phyloP scores from a whole-genome alignment of 2,329 filamentous ascomycete genomes.

The Fusarium sp. region DNA sequence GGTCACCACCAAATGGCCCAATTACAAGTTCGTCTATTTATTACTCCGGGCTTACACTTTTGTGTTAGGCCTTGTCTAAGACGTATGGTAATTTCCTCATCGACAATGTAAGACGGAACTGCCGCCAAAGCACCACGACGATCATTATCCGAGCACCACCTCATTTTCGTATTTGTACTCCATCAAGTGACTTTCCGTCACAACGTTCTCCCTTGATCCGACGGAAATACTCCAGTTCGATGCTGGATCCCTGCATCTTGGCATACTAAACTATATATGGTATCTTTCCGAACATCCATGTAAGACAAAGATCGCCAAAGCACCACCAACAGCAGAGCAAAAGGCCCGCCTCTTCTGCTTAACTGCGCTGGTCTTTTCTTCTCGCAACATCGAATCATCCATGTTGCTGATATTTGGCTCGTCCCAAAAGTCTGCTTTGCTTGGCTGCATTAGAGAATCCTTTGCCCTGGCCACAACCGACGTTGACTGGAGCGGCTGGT shows the following conservation, averaged over 20 bases:
- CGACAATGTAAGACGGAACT: background rate
- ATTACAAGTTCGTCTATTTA: rapidly evolving
- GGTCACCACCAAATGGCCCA: background rate
- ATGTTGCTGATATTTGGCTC: background rate
- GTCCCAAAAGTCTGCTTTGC: background rate
- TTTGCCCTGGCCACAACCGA: background rate
- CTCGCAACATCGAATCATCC: background rate
- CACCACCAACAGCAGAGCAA: background rate
- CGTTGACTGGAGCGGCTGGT: background rate
- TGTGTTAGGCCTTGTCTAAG: background rate
- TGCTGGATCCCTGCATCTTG: background rate
- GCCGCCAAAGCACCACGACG: background rate
- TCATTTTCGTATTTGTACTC: background rate
- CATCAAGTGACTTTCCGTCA: background rate
- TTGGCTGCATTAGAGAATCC: background rate
- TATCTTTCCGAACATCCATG: background rate
- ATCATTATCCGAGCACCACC: background rate
- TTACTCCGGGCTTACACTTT: background rate
- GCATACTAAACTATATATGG: background rate
- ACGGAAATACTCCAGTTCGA: background rate
- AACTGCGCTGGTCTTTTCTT: background rate
- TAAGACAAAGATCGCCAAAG: background rate
- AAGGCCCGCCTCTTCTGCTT: background rate
- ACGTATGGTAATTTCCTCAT: background rate
- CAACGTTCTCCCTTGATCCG: too few relatives aligned